phyloP scores from a whole-genome alignment of 169 alveolate genomes.

The Perkinsus marinus region DNA sequence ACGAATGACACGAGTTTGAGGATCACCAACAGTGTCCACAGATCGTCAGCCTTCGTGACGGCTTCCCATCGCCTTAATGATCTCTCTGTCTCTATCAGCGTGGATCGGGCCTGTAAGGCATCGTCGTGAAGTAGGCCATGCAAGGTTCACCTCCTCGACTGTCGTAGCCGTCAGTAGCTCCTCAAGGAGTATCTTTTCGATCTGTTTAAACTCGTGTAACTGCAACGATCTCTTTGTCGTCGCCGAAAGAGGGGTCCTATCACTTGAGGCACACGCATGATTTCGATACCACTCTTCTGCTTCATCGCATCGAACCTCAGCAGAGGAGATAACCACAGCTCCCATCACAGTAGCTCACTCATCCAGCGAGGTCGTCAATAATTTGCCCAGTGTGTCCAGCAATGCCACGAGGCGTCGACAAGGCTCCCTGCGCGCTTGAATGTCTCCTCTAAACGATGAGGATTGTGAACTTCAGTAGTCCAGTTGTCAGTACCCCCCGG shows the following conservation, averaged over 20 bases:
- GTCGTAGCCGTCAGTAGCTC: not conserved
- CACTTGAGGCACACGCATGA: too few species aligned
- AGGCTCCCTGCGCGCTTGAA: not conserved
- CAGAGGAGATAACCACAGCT: not conserved
- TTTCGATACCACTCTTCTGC: too few species aligned
- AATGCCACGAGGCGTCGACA: not conserved
- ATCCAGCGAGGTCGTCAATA: not conserved
- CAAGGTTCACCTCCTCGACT: not conserved
- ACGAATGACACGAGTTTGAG: not conserved
- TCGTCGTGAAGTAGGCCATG: not conserved
- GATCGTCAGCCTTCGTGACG: not conserved
- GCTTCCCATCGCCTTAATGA: not conserved
- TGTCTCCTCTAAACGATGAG: not conserved
- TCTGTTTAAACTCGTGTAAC: too few species aligned
- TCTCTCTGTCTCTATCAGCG: not conserved
- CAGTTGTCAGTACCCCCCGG: not conserved
- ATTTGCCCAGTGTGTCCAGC: not conserved
- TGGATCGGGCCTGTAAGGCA: not conserved
- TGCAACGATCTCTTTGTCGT: too few species aligned
- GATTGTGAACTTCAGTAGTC: not conserved
- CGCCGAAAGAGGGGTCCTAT: too few species aligned
- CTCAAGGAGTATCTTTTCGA: not conserved
- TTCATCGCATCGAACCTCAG: not conserved
- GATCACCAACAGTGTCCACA: not conserved
- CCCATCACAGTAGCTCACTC: not conserved